phyloP scores from a whole-genome alignment of 2,329 filamentous ascomycete genomes.

The Parasarocladium wereldwijsianum region DNA sequence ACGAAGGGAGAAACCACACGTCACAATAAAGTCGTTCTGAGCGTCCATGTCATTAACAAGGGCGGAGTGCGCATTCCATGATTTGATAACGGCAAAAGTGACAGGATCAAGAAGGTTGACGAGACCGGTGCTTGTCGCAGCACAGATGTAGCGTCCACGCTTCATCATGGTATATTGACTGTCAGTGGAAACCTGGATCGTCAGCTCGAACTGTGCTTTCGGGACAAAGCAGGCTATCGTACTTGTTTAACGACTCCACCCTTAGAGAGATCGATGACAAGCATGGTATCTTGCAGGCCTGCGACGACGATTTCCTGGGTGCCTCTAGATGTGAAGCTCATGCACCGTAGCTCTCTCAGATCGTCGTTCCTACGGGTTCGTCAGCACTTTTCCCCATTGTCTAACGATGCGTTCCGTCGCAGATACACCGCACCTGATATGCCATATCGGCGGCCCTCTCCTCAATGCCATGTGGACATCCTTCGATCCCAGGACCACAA shows the following conservation, averaged over 20 bases:
- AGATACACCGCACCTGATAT: slow-evolving; percentile 42
- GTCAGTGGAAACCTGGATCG: slow-evolving; percentile 46
- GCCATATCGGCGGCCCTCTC: slow-evolving; percentile 75
- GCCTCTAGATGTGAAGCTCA: slow-evolving; percentile 85
- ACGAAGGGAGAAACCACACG: slow-evolving; percentile 81
- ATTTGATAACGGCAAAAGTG: slow-evolving; percentile 64
- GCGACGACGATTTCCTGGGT: slow-evolving; percentile 75
- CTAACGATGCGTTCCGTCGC: not conserved
- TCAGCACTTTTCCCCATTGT: slow-evolving; percentile 8
- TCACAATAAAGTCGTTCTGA: slow-evolving; percentile 86
- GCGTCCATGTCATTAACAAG: slow-evolving; percentile 95
- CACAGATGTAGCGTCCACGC: slow-evolving; percentile 78
- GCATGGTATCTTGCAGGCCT: slow-evolving; percentile 75
- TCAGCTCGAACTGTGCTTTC: not conserved
- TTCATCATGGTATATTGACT: slow-evolving; percentile 86
- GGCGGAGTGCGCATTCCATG: slow-evolving; percentile 81
- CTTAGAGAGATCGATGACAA: slow-evolving; percentile 56
- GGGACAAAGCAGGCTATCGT: not conserved
- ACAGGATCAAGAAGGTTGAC: slow-evolving; percentile 77
- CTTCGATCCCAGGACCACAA: slow-evolving; percentile 69
- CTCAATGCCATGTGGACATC: slow-evolving; percentile 83
- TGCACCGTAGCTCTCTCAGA: slow-evolving; percentile 81
- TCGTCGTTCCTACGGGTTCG: slow-evolving; percentile 40
- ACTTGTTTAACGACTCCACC: slow-evolving; percentile 57
- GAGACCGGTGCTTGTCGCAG: slow-evolving; percentile 66